Conservation (phyloP, 1,284 basidiomycete species). For the Leccinum subrobustum region DNA sequence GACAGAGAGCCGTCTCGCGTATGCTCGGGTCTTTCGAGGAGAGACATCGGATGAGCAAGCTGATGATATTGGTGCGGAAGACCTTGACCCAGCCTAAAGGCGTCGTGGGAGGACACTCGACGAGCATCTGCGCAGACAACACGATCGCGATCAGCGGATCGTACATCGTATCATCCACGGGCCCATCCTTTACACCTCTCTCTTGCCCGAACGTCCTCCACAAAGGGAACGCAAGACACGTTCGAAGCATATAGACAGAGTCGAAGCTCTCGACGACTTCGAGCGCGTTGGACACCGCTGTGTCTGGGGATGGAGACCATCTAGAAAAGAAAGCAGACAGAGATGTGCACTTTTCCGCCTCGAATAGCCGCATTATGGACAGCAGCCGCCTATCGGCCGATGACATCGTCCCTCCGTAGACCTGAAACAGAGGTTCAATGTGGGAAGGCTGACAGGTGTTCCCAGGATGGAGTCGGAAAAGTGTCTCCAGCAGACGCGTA, state of each 20-base stretch:
- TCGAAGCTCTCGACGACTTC: slow-evolving; percentile 76
- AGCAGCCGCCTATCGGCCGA: slow-evolving; percentile 65
- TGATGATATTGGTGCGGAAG: slow-evolving; percentile 78
- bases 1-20: slow-evolving; percentile 55
- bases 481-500: slow-evolving; percentile 53
- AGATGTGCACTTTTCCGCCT: slow-evolving; percentile 67
- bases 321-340: slow-evolving; percentile 55
- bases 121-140: slow-evolving; percentile 64
- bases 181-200: slow-evolving; percentile 18
- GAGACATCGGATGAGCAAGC: slow-evolving; percentile 72
- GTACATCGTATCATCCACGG: slow-evolving; percentile 49
- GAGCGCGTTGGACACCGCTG: slow-evolving; percentile 46
- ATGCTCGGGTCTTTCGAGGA: slow-evolving; percentile 65
- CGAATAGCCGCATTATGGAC: slow-evolving; percentile 77
- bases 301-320: slow-evolving; percentile 56
- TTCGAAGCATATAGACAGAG: slow-evolving; percentile 64
- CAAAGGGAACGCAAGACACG: slow-evolving; percentile 71
- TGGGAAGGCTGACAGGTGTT: slow-evolving; percentile 73
- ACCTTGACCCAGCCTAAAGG: slow-evolving; percentile 78
- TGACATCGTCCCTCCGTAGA: slow-evolving; percentile 76
- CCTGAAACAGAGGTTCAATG: slow-evolving; percentile 67
- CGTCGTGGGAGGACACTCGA: slow-evolving; percentile 54
- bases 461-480: slow-evolving; percentile 74
- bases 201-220: slow-evolving; percentile 50
- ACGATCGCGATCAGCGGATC: slow-evolving; percentile 82